Percentiles rank a stretch among this genome's conserved stretches.
These are phyloP conservation scores for Talinum fruticosum DNA, from an alignment of 148 eudicot genomes.

Conservation along the genomic window DNA sequence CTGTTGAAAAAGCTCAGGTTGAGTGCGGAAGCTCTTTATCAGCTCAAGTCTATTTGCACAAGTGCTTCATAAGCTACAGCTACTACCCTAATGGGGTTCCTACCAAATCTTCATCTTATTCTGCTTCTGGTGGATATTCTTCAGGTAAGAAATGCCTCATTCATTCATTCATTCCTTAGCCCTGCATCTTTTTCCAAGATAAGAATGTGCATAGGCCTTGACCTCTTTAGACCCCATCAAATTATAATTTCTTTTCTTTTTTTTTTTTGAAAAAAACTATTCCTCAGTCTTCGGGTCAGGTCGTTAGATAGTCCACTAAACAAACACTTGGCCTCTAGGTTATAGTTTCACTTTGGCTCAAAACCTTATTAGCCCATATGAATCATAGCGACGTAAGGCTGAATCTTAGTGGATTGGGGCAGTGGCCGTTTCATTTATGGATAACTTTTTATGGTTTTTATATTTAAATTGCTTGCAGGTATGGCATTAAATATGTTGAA, in stretches of 20 bases:
- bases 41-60: constrained; percentile 76
- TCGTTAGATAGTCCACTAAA: too few species aligned
- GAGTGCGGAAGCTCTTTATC: constrained; percentile 80
- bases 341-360: too few species aligned
- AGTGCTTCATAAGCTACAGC: constrained; percentile 75
- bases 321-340: too few species aligned
- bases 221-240: too few species aligned
- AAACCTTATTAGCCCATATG: too few species aligned
- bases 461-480: constrained; percentile 1
- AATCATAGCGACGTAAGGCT: too few species aligned
- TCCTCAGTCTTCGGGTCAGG: too few species aligned
- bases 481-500: constrained; percentile 5
- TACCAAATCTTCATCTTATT: constrained; percentile 36
- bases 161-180: neutral
- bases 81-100: constrained; percentile 68
- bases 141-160: constrained; percentile 33
- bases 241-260: too few species aligned
- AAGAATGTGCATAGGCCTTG: too few species aligned
- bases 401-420: neutral
- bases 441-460: neutral
- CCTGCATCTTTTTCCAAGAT: too few species aligned
- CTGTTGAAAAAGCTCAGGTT: constrained; percentile 79
- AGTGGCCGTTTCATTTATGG: neutral
- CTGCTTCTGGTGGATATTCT: constrained; percentile 24
- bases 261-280: too few species aligned